Base-by-base conservation (phyloP, 2,329 filamentous ascomycete species). In the Mycosphaerelloides madeirae region DNA sequence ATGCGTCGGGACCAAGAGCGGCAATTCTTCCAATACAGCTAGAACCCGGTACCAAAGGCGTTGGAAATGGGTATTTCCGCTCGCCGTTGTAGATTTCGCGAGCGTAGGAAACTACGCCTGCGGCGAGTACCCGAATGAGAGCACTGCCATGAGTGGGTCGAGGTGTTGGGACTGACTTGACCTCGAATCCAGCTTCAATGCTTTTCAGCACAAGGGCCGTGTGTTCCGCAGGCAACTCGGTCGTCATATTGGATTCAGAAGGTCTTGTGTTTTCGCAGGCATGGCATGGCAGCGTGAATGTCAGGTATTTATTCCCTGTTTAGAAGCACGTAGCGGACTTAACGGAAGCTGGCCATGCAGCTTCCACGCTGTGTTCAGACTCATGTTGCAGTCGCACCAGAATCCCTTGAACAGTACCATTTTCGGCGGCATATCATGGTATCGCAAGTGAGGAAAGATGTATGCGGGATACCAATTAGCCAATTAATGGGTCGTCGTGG, bases 1-100 rank as follows among this genome's bases (percentile, higher is more conserved):
- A 61, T 1, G 67, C 56, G 43, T 72, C 68, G 0, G 62, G 55
- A 0, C 67, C 67, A 5, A 65, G 48, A 5, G 64, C 61, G n/a
- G 43, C 57, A 33, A 71, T 50, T 14, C 64, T 65, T 3, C 59
- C 68, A 36, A 71, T 61, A 8, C 65, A 64, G 25, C 53, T 55
- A 22, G 41, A 33, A n/a, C 68, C 68, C 2, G 56, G 54, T 1
- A 65, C 55, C 12, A 68, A 42, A 1, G 68, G 69, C 1, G 54
- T 59, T 2, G 67, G 62, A 32, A 65, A 63, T 0, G 47, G 20
- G 48, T 59, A 61, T 50, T 15, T 40, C 4, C 64, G 64, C 2
- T 43, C 52, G 28, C 38, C 38, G 15, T 31, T 40, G 29, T 32
- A 40, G 38, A 40, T 32, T 11, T 32, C 38, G n/a, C 28, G 9